Evolutionary conservation across 1,139 yeast genomes (phyloP).

Genomic region (Wickerhamomyces sp.): DNA sequence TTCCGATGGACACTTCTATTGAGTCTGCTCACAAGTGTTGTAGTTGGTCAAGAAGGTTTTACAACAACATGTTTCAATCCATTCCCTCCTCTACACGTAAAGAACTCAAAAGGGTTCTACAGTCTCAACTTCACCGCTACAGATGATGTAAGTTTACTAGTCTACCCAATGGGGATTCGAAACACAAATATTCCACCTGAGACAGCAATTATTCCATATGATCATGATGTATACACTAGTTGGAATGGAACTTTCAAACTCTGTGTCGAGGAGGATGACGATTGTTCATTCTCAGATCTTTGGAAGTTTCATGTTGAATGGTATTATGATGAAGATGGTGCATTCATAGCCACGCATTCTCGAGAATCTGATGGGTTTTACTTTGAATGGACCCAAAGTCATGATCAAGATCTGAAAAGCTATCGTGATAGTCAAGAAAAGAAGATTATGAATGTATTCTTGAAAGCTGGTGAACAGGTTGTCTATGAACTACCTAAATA

Average conservation of each 20-base stretch:
- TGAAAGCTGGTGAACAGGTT: not conserved
- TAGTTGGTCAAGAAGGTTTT: no score
- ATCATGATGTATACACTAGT: not conserved
- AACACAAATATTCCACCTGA: not conserved
- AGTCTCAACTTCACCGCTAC: not conserved
- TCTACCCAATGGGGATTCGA: not conserved
- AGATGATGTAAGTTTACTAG: not conserved
- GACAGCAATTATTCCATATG: not conserved
- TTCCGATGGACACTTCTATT: no score
- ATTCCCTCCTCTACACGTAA: not conserved
- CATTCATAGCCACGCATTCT: no score
- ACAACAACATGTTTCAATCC: not conserved
- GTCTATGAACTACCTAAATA: not conserved
- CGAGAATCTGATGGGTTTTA: no score
- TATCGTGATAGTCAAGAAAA: not conserved
- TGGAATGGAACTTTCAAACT: not conserved
- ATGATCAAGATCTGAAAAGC: no score
- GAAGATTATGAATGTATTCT: not conserved
- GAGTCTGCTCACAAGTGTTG: no score
- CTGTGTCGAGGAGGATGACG: not conserved
- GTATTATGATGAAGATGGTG: not conserved
- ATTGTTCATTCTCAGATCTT: not conserved
- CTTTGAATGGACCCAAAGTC: no score
- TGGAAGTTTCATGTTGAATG: not conserved
- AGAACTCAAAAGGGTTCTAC: not conserved